Evolutionary conservation across 2,329 filamentous ascomycete species (phyloP), one percentile per base, ranked within the genome.

Genomic region (Aspergillus alliaceus): DNA sequence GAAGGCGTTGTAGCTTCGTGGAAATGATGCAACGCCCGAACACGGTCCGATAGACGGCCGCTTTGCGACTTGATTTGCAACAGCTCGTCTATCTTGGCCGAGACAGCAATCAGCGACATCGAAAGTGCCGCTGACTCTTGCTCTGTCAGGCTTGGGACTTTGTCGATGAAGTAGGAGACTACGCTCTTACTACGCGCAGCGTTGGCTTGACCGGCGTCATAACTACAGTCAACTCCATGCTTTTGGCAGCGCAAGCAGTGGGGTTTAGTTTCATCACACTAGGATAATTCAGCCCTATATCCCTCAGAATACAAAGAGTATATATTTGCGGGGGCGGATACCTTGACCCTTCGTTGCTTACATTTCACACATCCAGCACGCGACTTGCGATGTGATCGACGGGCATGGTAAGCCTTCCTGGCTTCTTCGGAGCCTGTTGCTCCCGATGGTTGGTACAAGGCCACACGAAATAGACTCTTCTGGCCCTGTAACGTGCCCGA

Each of bases 211-310:
- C 51, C 54, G 29, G 60, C 44, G 2, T 61, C 59, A 58, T 73
- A 74, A 39, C 65, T 64, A 53, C 72, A 75, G 9, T 66, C 62
- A 35, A 70, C 57, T 4, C 66, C 64, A 56, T 70, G 65, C 44
- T 69, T 68, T 32, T 69, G 60, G 53, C 71, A 74, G 51, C 66
- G 70, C 12, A 64, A 31, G 51, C 72, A 75, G 48, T 62, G 51
- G 4, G 71, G 71, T 51, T 70, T 72, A 2, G 64, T 64, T 60
- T 74, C 71, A 53, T 75, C 71, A 35, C 72, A 74, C 72, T 75
- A 47, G 2, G 15, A 4, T 7, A 14, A 47, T 35, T 54, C 40
- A 44, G 40, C 40, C 24, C 40, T 44, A 7, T 15, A 44, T 44
- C 4, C 40, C 40, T 6, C 11, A 6, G 15, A 44, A 29, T n/a